A percentile compares a stretch with the other conserved stretches of the same genome.
Evolutionary conservation across 1,139 yeast genomes (phyloP).

Genomic region (Pichia sp.): DNA sequence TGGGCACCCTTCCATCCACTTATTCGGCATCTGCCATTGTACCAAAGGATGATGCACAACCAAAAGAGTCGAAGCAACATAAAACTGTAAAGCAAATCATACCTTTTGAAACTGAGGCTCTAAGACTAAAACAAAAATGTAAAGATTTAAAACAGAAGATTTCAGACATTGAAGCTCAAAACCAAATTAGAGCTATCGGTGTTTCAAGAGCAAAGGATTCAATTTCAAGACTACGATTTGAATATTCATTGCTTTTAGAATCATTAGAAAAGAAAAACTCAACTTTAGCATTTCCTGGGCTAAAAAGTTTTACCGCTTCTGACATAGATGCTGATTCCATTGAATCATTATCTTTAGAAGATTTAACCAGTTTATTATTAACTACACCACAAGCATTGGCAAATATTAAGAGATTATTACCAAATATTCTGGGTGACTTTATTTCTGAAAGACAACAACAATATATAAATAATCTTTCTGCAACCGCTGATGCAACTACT

Average conservation of each 20-base stretch:
- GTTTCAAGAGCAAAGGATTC: slow-evolving; percentile 73
- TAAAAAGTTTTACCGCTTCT: slow-evolving; percentile 18
- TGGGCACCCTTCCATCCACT: neutral
- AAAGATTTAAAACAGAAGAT: slow-evolving; percentile 68
- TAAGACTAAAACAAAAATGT: slow-evolving; percentile 53
- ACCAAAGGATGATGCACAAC: neutral
- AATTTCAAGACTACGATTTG: slow-evolving; percentile 73
- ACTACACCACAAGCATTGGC: slow-evolving; percentile 7
- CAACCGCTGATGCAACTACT: neutral
- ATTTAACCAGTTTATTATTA: slow-evolving; percentile 19
- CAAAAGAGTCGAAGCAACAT: slow-evolving; percentile 1
- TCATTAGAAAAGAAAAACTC: slow-evolving; percentile 58
- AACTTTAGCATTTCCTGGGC: slow-evolving; percentile 21
- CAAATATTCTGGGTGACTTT: slow-evolving; percentile 12
- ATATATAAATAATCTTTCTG: slow-evolving; percentile 1
- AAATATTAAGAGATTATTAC: slow-evolving; percentile 6
- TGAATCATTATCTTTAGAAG: slow-evolving; percentile 23
- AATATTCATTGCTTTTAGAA: slow-evolving; percentile 74
- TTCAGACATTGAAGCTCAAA: slow-evolving; percentile 68
- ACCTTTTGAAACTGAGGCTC: slow-evolving; percentile 19
- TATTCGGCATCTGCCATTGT: neutral
- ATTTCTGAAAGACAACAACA: slow-evolving; percentile 14
- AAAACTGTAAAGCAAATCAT: slow-evolving; percentile 11
- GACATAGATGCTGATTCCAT: slow-evolving; percentile 24
- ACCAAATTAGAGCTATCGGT: slow-evolving; percentile 72